phyloP scores from a whole-genome alignment of 2,329 filamentous ascomycete species.

The Exophiala mesophila region DNA sequence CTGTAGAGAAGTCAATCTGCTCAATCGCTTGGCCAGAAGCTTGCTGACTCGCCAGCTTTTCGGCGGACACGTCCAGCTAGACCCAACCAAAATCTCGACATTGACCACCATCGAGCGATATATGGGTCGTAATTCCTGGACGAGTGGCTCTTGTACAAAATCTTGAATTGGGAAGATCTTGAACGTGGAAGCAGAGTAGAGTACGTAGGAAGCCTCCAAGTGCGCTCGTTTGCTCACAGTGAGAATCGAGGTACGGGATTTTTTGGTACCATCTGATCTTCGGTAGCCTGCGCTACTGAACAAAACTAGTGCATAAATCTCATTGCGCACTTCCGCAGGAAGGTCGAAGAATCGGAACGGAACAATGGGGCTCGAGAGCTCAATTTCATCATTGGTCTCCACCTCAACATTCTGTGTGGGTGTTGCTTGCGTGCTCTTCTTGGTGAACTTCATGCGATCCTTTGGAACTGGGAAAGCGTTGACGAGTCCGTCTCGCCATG shows the following conservation, averaged over 20 bases:
- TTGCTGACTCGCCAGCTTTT: slow-evolving; percentile 49
- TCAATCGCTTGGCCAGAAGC: slow-evolving; percentile 38
- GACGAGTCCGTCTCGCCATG: slow-evolving; percentile 26
- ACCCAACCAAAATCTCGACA: slow-evolving; percentile 54
- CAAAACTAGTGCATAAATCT: slow-evolving; percentile 36
- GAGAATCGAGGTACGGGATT: slow-evolving; percentile 31
- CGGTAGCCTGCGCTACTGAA: slow-evolving; percentile 27
- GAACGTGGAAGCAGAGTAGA: slow-evolving; percentile 50
- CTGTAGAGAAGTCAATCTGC: slow-evolving; percentile 34
- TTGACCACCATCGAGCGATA: slow-evolving; percentile 50
- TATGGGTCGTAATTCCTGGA: slow-evolving; percentile 46
- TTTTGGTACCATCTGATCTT: slow-evolving; percentile 13
- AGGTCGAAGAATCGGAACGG: slow-evolving; percentile 51
- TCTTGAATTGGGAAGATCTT: slow-evolving; percentile 51
- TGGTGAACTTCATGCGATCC: slow-evolving; percentile 25
- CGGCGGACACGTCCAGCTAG: slow-evolving; percentile 55
- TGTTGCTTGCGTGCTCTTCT: slow-evolving; percentile 22
- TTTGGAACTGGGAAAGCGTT: slow-evolving; percentile 27
- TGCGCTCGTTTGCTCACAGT: slow-evolving; percentile 42
- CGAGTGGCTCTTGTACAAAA: slow-evolving; percentile 39
- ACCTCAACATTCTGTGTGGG: slow-evolving; percentile 2
- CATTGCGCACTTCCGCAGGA: slow-evolving; percentile 50
- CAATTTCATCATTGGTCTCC: slow-evolving; percentile 8
- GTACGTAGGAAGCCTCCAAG: slow-evolving; percentile 47
- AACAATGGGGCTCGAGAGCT: slow-evolving; percentile 7